A percentile compares a stretch with the other conserved stretches of the same genome.
These are phyloP conservation scores for Mortierella antarctica DNA, from an alignment of 192 early-diverging fungal genomes.

Conservation along the genomic window DNA sequence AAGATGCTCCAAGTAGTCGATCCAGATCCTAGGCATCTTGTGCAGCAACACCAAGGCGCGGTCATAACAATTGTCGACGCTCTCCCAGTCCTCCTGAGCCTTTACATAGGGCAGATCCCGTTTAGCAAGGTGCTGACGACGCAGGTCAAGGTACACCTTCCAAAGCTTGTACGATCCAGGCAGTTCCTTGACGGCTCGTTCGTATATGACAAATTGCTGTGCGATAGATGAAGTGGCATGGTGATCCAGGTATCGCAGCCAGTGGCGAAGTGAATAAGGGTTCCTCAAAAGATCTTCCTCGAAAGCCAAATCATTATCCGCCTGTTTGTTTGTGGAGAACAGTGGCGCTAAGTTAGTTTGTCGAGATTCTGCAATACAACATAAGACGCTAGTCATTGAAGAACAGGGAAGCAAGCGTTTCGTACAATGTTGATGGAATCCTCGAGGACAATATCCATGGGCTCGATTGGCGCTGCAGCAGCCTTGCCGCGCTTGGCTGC, in stretches of 20 bases:
- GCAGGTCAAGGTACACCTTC: conserved; percentile 86
- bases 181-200: conserved; percentile 86
- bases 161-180: conserved; percentile 98
- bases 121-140: conserved; percentile 57
- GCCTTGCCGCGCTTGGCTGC: conserved; percentile 17
- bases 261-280: conserved; percentile 78
- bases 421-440: conserved; percentile 50
- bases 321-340: conserved; percentile 30
- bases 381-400: neutral
- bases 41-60: conserved; percentile 89
- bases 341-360: neutral
- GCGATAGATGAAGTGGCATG: conserved; percentile 66
- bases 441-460: conserved; percentile 37
- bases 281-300: conserved; percentile 77
- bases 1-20: conserved; percentile 78
- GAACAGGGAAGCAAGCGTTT: too few species aligned
- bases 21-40: conserved; percentile 97
- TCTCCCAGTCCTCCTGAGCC: conserved; percentile 70
- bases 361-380: too few species aligned
- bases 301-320: conserved; percentile 70
- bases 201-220: conserved; percentile 76
- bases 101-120: conserved; percentile 62
- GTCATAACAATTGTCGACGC: conserved; percentile 85
- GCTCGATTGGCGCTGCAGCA: conserved; percentile 6
- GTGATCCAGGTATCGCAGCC: conserved; percentile 93